Evolutionary conservation across 768 basidiomycete species (phyloP), one percentile per base, ranked within the genome.

Genomic region (Suillus lakei): DNA sequence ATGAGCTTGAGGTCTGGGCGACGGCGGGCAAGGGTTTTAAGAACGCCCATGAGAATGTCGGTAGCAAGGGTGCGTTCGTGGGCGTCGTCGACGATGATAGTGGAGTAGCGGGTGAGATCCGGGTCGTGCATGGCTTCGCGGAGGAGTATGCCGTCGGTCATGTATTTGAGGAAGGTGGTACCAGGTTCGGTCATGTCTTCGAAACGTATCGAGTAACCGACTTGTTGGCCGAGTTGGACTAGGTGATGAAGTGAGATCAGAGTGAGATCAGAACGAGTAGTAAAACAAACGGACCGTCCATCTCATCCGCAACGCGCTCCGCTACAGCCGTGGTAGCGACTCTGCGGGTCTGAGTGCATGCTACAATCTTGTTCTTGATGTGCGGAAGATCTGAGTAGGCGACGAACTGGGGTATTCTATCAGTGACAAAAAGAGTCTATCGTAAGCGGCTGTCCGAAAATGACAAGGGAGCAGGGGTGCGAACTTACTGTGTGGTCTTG

Each of bases 81-180:
- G 6, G 95, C 98, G 81, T 99, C 98, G 76, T 99, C 98, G 64
- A 99, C 88, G 72, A 99, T 99, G 79, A 99, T 96, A 26, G 97
- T 98, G 23, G 95, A 97, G 77, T 99, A 99, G 4, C 96, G 88
- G 32, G 85, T 82, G 44, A 99, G 86, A 23, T 87, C 85, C 10
- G 94, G 92, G 78, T 99, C 97, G 78, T 96, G 94, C 96, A 98
- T 99, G 5, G 95, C 96, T 81, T 98, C 96, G 23, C 96, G 90
- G n/a, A 97, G 87, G 63, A 95, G 89, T 96, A 98, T 98, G 86
- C 97, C 98, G 71, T 99, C 98, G 18, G 98, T 99, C 96, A 99
- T 98, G 82, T 99, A 99, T 76, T 98, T 98, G 68, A 99, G 84
- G 79, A 99, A 98, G 0, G 98, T 99, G 82, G 70, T 93, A 86